Evolutionary conservation across 2,329 filamentous ascomycete genomes (phyloP).

Genomic region (Dothistroma pini): DNA sequence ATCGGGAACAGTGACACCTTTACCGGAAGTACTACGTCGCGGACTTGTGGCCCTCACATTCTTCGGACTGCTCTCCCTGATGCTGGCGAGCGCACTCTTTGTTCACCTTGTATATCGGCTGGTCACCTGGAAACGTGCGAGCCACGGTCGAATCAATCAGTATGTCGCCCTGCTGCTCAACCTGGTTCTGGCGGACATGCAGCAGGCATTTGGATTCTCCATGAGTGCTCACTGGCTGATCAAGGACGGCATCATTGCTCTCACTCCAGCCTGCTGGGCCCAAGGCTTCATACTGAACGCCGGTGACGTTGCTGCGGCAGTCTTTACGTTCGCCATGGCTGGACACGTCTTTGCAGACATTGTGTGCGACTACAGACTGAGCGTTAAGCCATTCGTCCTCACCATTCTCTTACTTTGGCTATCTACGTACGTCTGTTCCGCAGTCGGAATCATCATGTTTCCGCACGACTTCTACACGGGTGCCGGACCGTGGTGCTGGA

Average conservation of each 20-base stretch:
- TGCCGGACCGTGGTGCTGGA: constrained; percentile 66
- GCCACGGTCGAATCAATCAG: constrained; percentile 51
- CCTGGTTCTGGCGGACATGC: constrained; percentile 62
- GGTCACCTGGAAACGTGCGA: constrained; percentile 36
- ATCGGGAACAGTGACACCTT: constrained; percentile 26
- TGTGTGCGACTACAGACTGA: constrained; percentile 52
- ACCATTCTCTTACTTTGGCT: constrained; percentile 52
- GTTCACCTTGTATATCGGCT: constrained; percentile 47
- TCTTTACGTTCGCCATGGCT: constrained; percentile 63
- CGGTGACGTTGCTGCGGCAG: constrained; percentile 61
- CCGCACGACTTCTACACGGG: constrained; percentile 53
- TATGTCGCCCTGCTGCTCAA: constrained; percentile 67
- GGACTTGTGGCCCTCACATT: constrained; percentile 47
- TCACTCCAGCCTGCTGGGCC: constrained; percentile 53
- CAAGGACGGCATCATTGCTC: constrained; percentile 50
- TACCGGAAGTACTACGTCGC: constrained; percentile 36
- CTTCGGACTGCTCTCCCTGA: constrained; percentile 47
- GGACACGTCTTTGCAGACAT: constrained; percentile 62
- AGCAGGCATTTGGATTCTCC: constrained; percentile 61
- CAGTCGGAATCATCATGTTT: constrained; percentile 48
- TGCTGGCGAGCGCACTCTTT: constrained; percentile 44
- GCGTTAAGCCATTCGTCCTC: constrained; percentile 49
- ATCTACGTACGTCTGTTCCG: constrained; percentile 56
- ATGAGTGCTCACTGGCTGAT: constrained; percentile 58
- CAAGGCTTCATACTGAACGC: constrained; percentile 61